A percentile compares a stretch with the other conserved stretches of the same genome.
phyloP scores from a whole-genome alignment of 129 eudicot genomes.

The Logfia minima region DNA sequence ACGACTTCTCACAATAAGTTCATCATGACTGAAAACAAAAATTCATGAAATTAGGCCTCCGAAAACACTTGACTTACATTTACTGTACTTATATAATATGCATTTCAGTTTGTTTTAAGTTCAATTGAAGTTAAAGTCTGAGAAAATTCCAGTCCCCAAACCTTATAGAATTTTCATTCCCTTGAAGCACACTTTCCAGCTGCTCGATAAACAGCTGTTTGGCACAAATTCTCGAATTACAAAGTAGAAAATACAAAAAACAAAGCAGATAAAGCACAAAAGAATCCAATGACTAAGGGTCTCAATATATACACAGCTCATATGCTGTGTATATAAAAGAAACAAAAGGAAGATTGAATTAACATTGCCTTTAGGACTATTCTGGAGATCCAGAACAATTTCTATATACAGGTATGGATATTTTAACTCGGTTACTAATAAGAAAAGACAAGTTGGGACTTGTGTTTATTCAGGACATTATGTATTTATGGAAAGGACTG shows the following conservation, averaged over 20 bases:
- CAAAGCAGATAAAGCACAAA: constrained; percentile 12
- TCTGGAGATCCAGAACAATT: background rate
- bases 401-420: background rate
- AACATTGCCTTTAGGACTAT: background rate
- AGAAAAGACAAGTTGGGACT: background rate
- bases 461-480: background rate
- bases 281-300: background rate
- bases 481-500: background rate
- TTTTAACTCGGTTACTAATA: background rate
- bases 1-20: constrained; percentile 72
- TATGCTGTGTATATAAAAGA: background rate
- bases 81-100: background rate
- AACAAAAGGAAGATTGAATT: background rate
- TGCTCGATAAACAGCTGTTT: constrained; percentile 89
- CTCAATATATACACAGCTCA: background rate
- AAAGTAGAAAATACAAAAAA: constrained; percentile 10
- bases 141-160: constrained; percentile 14
- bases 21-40: constrained; percentile 70
- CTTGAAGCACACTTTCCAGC: constrained; percentile 79
- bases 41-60: background rate
- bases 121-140: background rate
- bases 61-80: background rate
- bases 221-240: constrained; percentile 1
- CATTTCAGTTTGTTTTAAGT: constrained; percentile 12
- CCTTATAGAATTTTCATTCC: constrained; percentile 71